Evolutionary conservation across 805 yeast genomes (phyloP).

Genomic region (Blastobotrys americana): DNA sequence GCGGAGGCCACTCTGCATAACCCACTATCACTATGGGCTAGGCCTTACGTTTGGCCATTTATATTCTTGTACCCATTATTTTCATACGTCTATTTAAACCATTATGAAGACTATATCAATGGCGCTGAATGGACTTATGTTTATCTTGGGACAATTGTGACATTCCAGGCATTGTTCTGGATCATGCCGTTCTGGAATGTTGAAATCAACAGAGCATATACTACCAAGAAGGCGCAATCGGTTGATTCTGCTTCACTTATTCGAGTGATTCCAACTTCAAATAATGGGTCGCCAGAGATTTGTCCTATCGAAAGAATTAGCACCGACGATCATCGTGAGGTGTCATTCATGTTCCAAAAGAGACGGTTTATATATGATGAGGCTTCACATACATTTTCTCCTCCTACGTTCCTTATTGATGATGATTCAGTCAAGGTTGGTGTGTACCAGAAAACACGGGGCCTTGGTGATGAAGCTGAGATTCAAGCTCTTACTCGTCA

Average conservation of each 20-base stretch:
- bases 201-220: conserved; percentile 58
- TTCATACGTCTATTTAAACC: conserved; percentile 51
- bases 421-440: conserved; percentile 52
- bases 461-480: conserved; percentile 30
- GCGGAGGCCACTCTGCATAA: conserved; percentile 65
- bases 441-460: conserved; percentile 49
- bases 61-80: conserved; percentile 59
- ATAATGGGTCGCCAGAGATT: conserved; percentile 80
- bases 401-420: conserved; percentile 67
- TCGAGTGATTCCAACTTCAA: conserved; percentile 72
- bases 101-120: conserved; percentile 74
- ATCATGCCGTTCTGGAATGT: conserved; percentile 94
- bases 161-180: conserved; percentile 70
- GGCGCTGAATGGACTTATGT: conserved; percentile 97
- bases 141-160: conserved; percentile 62
- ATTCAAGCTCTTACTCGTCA: conserved; percentile 41
- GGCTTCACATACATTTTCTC: conserved; percentile 51
- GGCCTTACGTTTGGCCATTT: conserved; percentile 83
- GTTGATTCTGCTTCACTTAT: conserved; percentile 64
- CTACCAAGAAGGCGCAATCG: conserved; percentile 47
- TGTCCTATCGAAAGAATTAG: conserved; percentile 49
- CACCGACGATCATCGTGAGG: conserved; percentile 53
- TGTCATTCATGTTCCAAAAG: conserved; percentile 80
- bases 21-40: conserved; percentile 50
- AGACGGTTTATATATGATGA: conserved; percentile 73